A percentile compares a stretch with the other conserved stretches of the same genome.
Conservation (phyloP, 2,329 filamentous ascomycete species). For the Fusarium chuoi region DNA sequence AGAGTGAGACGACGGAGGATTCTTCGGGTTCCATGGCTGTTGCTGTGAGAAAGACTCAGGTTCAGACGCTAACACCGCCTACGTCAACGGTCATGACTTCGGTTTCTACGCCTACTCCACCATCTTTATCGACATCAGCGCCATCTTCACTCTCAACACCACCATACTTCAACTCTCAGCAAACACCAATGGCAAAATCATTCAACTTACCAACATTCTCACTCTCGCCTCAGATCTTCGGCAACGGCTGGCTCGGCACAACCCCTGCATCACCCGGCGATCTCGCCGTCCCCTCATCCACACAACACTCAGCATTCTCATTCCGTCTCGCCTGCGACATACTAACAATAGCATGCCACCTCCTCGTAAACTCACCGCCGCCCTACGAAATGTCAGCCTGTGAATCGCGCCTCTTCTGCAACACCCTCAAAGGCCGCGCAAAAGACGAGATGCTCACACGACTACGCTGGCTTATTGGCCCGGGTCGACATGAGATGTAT, state of each 20-base stretch:
- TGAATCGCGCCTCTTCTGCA: conserved; percentile 35
- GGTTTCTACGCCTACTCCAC: background rate
- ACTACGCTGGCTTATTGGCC: conserved; percentile 39
- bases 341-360: conserved; percentile 34
- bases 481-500: conserved; percentile 37
- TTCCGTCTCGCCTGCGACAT: conserved; percentile 34
- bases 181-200: conserved; percentile 7
- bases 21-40: conserved; percentile 11
- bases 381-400: background rate
- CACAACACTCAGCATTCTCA: conserved; percentile 31
- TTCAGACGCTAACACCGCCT: background rate
- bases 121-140: background rate
- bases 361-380: conserved; percentile 29
- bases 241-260: conserved; percentile 39
- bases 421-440: conserved; percentile 21
- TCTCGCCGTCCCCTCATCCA: background rate
- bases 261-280: conserved; percentile 23
- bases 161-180: conserved; percentile 1
- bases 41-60: conserved; percentile 1
- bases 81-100: background rate
- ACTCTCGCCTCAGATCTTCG: conserved; percentile 37
- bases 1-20: conserved; percentile 15
- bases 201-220: conserved; percentile 8
- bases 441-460: conserved; percentile 41
- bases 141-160: conserved; percentile 4